Evolutionary conservation across 139 green algal genomes (phyloP).

Genomic region (Coelastrella sp.): DNA sequence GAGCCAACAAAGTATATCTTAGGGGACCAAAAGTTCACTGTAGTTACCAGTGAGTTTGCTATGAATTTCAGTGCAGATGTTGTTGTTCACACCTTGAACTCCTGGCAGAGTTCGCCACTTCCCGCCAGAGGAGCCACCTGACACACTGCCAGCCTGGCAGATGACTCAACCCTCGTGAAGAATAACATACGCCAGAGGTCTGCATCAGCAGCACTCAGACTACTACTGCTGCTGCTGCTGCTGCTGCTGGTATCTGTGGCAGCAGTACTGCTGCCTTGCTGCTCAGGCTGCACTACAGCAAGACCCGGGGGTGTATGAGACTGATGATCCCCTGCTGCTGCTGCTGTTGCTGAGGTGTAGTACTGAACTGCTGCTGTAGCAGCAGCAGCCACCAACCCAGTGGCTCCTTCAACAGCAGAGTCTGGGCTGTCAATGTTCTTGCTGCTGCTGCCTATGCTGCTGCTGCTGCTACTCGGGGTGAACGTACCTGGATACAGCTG

Average conservation of each 20-base stretch:
- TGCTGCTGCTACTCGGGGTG: slow-evolving; percentile 12
- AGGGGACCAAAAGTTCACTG: too few species aligned
- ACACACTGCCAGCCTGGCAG: slow-evolving; percentile 36
- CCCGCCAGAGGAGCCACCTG: slow-evolving; percentile 54
- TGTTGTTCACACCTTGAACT: slow-evolving; percentile 13
- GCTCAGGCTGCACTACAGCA: slow-evolving; percentile 42
- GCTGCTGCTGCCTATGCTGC: slow-evolving; percentile 36
- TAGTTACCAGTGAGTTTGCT: too few species aligned
- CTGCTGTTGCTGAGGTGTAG: not conserved
- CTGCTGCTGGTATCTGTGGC: slow-evolving; percentile 6
- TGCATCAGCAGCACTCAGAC: not conserved
- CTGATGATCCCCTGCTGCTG: slow-evolving; percentile 7
- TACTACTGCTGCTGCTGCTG: slow-evolving; percentile 27
- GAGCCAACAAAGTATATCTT: too few species aligned
- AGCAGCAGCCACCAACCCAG: slow-evolving; percentile 28
- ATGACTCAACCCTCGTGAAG: slow-evolving; percentile 13
- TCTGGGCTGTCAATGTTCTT: slow-evolving; percentile 25
- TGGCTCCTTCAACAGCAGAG: slow-evolving; percentile 41
- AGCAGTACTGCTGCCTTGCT: not conserved
- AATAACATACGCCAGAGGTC: slow-evolving; percentile 30
- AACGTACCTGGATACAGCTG: too few species aligned
- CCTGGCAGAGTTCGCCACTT: slow-evolving; percentile 32
- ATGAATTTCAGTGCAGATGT: too few species aligned
- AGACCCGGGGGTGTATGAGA: not conserved
- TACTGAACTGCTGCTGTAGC: not conserved